Conservation (phyloP, 352 stramenopile genomes). For the Peronospora tabacina region DNA sequence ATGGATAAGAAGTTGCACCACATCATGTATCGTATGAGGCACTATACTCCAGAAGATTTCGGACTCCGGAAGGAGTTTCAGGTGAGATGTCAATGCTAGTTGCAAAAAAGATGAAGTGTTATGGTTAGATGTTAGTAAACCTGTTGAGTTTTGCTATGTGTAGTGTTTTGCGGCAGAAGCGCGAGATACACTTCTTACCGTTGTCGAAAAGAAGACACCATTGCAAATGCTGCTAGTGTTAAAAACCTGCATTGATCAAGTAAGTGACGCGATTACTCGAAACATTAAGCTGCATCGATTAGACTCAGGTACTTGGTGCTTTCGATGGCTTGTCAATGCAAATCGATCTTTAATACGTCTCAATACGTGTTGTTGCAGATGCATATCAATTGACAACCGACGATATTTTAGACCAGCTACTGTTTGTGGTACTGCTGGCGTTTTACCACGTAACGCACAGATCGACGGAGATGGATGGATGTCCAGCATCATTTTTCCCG, state of each 20-base stretch:
- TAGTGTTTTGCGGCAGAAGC: constrained; percentile 43
- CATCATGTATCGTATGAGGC: constrained; percentile 45
- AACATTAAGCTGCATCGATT: constrained; percentile 48
- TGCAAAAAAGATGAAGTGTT: not conserved
- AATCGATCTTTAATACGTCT: not conserved
- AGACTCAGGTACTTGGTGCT: constrained; percentile 34
- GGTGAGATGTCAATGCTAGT: constrained; percentile 15
- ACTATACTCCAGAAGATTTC: constrained; percentile 65
- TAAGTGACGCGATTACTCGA: constrained; percentile 45
- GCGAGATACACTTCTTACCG: constrained; percentile 29
- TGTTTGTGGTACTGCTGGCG: constrained; percentile 58
- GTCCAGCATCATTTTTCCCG: constrained; percentile 30
- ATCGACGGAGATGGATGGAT: constrained; percentile 1
- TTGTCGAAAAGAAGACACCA: constrained; percentile 47
- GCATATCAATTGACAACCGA: constrained; percentile 61
- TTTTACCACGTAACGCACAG: constrained; percentile 26
- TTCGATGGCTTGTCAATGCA: not conserved
- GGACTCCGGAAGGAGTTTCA: constrained; percentile 60
- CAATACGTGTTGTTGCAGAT: constrained; percentile 20
- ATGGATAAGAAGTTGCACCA: constrained; percentile 40
- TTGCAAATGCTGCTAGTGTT: constrained; percentile 71
- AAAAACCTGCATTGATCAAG: constrained; percentile 52
- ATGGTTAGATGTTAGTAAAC: not conserved
- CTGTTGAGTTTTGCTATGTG: not conserved
- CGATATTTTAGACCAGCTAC: constrained; percentile 71